phyloP scores from a whole-genome alignment of 768 basidiomycete species.

The Serendipita sp. region DNA sequence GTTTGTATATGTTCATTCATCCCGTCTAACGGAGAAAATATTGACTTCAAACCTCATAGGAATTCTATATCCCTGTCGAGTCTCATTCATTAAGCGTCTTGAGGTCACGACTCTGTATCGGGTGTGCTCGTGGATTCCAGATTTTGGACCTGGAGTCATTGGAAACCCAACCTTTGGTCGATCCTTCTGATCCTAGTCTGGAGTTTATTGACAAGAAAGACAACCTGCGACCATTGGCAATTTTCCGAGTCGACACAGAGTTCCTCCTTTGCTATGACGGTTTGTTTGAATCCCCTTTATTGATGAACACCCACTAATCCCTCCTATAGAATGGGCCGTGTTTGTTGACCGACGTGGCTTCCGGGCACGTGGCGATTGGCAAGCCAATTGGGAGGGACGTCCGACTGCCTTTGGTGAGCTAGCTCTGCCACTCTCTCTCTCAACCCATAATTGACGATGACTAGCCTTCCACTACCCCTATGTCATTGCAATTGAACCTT shows the following conservation, averaged over 20 bases:
- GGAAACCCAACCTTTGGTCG: constrained; percentile 90
- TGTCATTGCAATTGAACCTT: constrained; percentile 89
- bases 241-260: constrained; percentile 91
- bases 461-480: constrained; percentile 91
- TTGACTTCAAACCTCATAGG: constrained; percentile 29
- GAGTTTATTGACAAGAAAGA: constrained; percentile 89
- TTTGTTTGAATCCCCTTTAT: constrained; percentile 22
- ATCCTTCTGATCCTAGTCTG: constrained; percentile 77
- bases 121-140: constrained; percentile 93
- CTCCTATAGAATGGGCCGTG: constrained; percentile 80
- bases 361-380: constrained; percentile 77
- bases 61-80: constrained; percentile 97
- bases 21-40: background rate
- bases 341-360: constrained; percentile 96
- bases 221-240: constrained; percentile 82
- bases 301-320: constrained; percentile 8
- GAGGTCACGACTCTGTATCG: constrained; percentile 93
- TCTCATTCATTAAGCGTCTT: constrained; percentile 93
- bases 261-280: constrained; percentile 97
- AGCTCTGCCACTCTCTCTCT: background rate
- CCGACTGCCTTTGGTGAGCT: constrained; percentile 84
- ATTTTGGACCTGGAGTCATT: constrained; percentile 94
- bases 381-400: constrained; percentile 91
- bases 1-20: constrained; percentile 25
- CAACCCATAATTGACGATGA: constrained; percentile 5